Evolutionary conservation across 495 filamentous ascomycete species (phyloP), one percentile per base, ranked within the genome.

Genomic region (Aspergillus incahuasiensis): DNA sequence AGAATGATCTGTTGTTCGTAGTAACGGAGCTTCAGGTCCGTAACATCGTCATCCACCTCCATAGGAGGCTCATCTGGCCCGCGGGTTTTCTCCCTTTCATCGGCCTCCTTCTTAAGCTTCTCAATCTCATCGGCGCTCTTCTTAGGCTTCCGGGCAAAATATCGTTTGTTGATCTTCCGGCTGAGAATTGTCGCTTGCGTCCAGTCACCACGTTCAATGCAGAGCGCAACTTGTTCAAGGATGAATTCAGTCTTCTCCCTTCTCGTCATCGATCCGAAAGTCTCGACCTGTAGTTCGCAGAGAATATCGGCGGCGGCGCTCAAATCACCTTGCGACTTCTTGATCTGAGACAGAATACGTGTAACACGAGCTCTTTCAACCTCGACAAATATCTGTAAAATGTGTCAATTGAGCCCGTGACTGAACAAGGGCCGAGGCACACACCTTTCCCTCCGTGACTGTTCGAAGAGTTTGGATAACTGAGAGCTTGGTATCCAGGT

Each of bases 241-340:
- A 98, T 97, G 68, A 98, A 97, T 63, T 97, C 94, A 12, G 89
- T 92, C 86, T 98, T 98, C 70, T 98, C 94, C 57, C 95, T 84
- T 61, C 92, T 80, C 42, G 89, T 86, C 94, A 98, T 98, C 38
- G 94, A 97, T 18, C 94, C 94, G 64, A 98, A 98, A 1, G 94
- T 98, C 79, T 98, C 94, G 16, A 98, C 94, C 70, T 98, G 94
- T 52, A 98, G 80, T 76, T 98, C 94, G 73, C 94, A 98, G 20
- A 98, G 81, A 52, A 90, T 94, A 60, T 96, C 92, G 56, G 89
- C 87, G 6, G 94, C 95, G 13, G 89, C 86, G 64, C 87, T 88
- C 56, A 95, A 80, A 64, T 98, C 91, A 48, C 92, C 92, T 73
- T 97, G 90, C 48, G 86, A 71, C 69, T 95, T 96, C 80, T 95